Base-by-base conservation (phyloP, 768 basidiomycete genomes). In the Auricularia auricula-judae region DNA sequence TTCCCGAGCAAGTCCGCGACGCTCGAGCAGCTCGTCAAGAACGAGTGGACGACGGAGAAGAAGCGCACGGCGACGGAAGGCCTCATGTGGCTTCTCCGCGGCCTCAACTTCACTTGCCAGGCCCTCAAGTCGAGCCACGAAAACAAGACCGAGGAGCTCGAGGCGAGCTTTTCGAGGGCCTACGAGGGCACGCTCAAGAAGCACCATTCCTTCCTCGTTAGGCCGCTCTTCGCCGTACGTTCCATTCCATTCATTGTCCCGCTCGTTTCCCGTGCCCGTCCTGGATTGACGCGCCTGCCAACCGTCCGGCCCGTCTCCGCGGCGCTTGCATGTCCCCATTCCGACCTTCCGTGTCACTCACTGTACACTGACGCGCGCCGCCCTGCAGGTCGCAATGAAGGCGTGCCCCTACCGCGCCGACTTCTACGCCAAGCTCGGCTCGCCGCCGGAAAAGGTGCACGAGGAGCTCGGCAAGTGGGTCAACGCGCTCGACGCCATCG, bases 41-140 rank as follows among this genome's bases (percentile, higher is more conserved):
- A 88, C 70, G 97, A 98, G 76, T 87, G 90, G 74, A 67, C 68
- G 51, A 76, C 76, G 29, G 89, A 93, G 76, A 92, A 94, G 82
- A 93, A 93, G 75, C 82, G 84, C 16, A 82, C 84, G 0, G 93
- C 96, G 2, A 97, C 95, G 0, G 88, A 95, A 71, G 94, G 93
- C 16, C 82, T 98, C 63, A 77, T 98, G 76, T 99, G 97, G 97
- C 83, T 99, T 61, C 81, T 94, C 60, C 86, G 94, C 36, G 97
- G 93, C 2, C 83, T 95, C 62, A 83, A 85, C 35, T 99, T 99
- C 79, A 99, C 96, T 39, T 85, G 87, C 76, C 79, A 83, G 64
- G 89, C 89, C 0, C 83, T 99, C 33, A 82, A 88, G 67, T 77
- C 81, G 56, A 83, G 87, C 0, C 88, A 93, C 70, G 79, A 77